Conservation (phyloP, 1,284 basidiomycete genomes). For the Ceratorhiza oryzae-sativae region DNA sequence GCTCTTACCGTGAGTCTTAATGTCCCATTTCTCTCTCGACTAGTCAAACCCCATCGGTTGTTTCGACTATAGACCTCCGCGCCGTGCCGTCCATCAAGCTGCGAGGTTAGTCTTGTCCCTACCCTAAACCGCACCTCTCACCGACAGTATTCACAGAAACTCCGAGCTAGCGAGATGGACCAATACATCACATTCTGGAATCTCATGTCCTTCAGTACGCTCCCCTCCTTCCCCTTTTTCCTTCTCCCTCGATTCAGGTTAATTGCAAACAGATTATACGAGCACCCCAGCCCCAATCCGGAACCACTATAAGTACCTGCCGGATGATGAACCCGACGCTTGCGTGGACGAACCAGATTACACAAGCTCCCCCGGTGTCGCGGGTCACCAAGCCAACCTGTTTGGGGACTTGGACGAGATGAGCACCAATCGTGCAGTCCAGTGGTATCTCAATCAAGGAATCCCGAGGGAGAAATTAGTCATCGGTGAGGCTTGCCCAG, state of each 20-base stretch:
- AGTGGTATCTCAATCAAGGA: constrained; percentile 75
- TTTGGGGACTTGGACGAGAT: constrained; percentile 64
- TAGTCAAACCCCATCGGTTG: neutral
- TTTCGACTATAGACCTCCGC: constrained; percentile 72
- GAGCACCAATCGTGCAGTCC: constrained; percentile 71
- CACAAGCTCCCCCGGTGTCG: constrained; percentile 75
- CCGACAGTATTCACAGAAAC: constrained; percentile 51
- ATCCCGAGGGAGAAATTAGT: constrained; percentile 83
- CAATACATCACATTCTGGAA: constrained; percentile 93
- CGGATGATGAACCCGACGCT: too few relatives aligned
- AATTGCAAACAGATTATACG: too few relatives aligned
- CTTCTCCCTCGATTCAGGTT: neutral
- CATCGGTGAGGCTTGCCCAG: constrained; percentile 58
- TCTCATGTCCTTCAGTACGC: constrained; percentile 85
- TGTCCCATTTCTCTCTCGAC: neutral
- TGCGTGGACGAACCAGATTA: constrained; percentile 44
- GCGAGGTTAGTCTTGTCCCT: constrained; percentile 58
- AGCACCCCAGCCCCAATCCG: too few relatives aligned
- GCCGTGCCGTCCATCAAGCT: constrained; percentile 90
- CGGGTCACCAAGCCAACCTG: constrained; percentile 90
- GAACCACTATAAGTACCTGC: too few relatives aligned
- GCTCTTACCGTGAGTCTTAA: constrained; percentile 69
- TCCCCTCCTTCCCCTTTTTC: neutral
- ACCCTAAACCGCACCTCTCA: too few relatives aligned
- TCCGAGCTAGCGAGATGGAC: constrained; percentile 87